Percentiles rank a stretch among this genome's conserved stretches.
These are phyloP conservation scores for Exophiala calicioides DNA, from an alignment of 2,329 filamentous ascomycete species.

Conservation along the genomic window DNA sequence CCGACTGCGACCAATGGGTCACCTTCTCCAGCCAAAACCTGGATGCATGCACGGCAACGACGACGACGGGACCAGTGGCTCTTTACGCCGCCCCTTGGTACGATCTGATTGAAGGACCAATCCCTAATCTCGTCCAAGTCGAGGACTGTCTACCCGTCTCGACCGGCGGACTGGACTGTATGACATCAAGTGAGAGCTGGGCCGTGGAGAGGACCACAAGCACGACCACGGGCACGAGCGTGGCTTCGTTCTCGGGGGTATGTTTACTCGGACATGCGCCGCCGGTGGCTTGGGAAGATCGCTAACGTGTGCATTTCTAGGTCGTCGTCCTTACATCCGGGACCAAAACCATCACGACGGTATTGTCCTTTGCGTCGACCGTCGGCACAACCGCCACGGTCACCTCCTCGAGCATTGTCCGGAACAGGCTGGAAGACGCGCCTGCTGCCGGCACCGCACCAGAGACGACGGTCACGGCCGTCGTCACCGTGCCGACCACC, in stretches of 20 bases:
- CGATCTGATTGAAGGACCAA: conserved; percentile 15
- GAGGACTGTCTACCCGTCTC: conserved; percentile 18
- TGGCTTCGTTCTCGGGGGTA: conserved; percentile 20
- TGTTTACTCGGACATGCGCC: no score
- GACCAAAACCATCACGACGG: conserved; percentile 13
- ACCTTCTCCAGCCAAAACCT: conserved; percentile 28
- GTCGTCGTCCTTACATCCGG: conserved; percentile 13
- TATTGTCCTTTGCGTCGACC: conserved; percentile 17
- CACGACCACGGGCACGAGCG: conserved; percentile 10
- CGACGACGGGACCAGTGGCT: conserved; percentile 6
- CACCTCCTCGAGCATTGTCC: conserved; percentile 10
- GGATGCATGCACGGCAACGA: conserved; percentile 3
- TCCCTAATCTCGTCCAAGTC: conserved; percentile 22
- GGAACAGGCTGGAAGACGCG: conserved; percentile 3
- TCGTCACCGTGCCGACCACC: conserved; percentile 18
- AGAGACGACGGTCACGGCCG: conserved; percentile 16
- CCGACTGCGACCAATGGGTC: conserved; percentile 28
- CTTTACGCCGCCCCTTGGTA: conserved; percentile 29
- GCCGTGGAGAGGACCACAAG: conserved; percentile 10
- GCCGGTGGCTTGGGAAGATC: no score
- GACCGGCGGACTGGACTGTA: conserved; percentile 9
- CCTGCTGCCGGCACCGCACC: not conserved
- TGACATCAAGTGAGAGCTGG: conserved; percentile 25
- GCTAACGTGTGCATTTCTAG: no score
- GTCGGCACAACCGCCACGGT: conserved; percentile 8